Percentiles rank a stretch among this genome's conserved stretches.
Conservation (phyloP, 345 rosid species). For the Crucihimalaya himalaica region DNA sequence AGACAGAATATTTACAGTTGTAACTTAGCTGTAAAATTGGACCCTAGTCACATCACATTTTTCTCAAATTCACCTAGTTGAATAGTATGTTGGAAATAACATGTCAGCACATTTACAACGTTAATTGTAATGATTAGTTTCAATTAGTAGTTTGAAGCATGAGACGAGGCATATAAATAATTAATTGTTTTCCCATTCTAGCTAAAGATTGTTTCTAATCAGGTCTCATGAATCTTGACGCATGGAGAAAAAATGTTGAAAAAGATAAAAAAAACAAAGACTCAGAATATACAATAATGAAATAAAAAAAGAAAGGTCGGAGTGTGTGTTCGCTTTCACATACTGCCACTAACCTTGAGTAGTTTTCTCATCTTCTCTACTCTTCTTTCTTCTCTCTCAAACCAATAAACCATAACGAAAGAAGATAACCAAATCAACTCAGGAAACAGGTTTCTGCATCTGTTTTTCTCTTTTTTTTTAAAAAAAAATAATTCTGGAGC, state of each 20-base stretch:
- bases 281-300: no score
- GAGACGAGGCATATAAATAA: background rate
- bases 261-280: constrained; percentile 16
- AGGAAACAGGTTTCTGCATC: constrained; percentile 13
- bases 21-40: no score
- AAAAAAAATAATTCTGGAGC: background rate
- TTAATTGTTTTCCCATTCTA: background rate
- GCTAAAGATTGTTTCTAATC: background rate
- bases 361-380: constrained; percentile 36
- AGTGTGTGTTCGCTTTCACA: constrained; percentile 38
- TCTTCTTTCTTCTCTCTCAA: constrained; percentile 24
- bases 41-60: no score
- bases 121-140: no score
- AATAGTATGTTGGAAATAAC: background rate
- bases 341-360: constrained; percentile 42
- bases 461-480: background rate
- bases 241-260: constrained; percentile 27
- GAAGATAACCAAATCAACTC: background rate
- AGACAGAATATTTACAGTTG: no score
- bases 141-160: no score
- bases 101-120: background rate
- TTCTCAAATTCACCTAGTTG: no score
- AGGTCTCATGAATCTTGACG: background rate
- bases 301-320: background rate
- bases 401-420: background rate